Conservation (phyloP, 371 early-diverging fungal species). For the Hamiltosporidium tvaerminnensis region DNA sequence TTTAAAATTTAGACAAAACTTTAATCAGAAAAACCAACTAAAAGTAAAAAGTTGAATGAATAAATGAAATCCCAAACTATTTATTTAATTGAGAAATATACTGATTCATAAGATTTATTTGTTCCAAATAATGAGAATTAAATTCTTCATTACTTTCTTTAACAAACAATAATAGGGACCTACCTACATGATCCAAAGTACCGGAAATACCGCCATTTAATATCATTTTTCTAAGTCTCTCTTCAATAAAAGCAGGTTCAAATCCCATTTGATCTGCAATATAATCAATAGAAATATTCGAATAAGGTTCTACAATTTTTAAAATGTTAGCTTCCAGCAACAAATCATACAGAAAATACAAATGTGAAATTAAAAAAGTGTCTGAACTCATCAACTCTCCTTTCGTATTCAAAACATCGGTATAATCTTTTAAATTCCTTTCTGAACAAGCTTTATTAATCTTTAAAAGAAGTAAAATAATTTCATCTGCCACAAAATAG, state of each 20-base stretch:
- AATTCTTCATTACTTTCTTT: no score
- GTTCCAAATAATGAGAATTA: no score
- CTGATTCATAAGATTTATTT: no score
- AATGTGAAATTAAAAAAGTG: conserved; percentile 44
- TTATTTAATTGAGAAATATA: no score
- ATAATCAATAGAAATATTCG: conserved; percentile 44
- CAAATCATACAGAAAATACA: conserved; percentile 39
- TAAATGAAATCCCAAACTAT: no score
- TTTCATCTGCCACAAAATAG: conserved; percentile 15
- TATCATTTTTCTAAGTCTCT: conserved; percentile 53
- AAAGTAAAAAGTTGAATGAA: no score
- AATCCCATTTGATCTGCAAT: conserved; percentile 40
- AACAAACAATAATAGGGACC: not conserved
- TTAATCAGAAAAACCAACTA: no score
- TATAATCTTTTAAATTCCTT: conserved; percentile 40
- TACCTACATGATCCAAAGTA: conserved; percentile 42
- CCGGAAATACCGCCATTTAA: conserved; percentile 50
- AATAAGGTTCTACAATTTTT: conserved; percentile 54
- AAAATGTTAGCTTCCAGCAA: conserved; percentile 53
- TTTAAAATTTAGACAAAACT: no score
- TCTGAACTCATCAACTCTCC: conserved; percentile 23
- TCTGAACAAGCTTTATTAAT: conserved; percentile 28
- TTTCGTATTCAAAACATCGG: conserved; percentile 29
- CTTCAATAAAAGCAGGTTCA: conserved; percentile 40
- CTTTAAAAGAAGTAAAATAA: conserved; percentile 31